Base-by-base conservation (phyloP, 2,329 filamentous ascomycete genomes). In the Blastomyces parvus region DNA sequence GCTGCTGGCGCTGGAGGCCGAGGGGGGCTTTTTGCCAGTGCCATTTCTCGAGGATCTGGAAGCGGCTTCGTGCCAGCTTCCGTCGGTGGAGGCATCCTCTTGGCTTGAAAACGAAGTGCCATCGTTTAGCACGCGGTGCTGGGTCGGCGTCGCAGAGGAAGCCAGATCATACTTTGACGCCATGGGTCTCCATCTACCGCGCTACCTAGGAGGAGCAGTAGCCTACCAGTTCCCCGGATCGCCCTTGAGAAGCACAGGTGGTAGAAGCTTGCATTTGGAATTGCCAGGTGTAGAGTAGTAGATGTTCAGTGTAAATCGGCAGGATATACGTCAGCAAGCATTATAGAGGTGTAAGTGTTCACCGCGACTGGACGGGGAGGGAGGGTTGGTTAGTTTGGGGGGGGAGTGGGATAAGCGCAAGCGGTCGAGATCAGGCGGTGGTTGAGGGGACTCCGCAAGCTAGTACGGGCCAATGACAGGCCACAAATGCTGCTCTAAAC, bases 1-100 rank as follows among this genome's bases (percentile, higher is more conserved):
- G 14, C 9, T 48, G n/a, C 19, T 48, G 44, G n/a, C 9, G 6
- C 6, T 25, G 44, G 19, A 8, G 44, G 19, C 87, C 69, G 84
- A 85, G 57, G 81, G 74, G n/a, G 84, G 84, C 60, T 50, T 50
- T 14, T 33, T 84, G 19, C n/a, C 40, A 13, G 17, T 80, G 66
- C 77, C 71, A 69, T 75, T 74, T 64, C 76, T 69, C 44, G 70
- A 73, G 27, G 70, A 65, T 61, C 68, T 69, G 27, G 76, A 69
- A 22, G 67, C 66, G 40, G 67, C 67, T 64, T 76, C 76, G 55
- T 72, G 67, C 73, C 74, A 77, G 66, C 75, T 77, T 42, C 74
- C 75, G 60, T 76, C 71, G 30, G 65, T 70, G n/a, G 73, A 73
- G 48, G 67, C 71, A 63, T 75, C 73, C 67, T 77, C 76, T 55